Evolutionary conservation across 2,329 filamentous ascomycete genomes (phyloP).

Genomic region (Metarhizium rileyi): DNA sequence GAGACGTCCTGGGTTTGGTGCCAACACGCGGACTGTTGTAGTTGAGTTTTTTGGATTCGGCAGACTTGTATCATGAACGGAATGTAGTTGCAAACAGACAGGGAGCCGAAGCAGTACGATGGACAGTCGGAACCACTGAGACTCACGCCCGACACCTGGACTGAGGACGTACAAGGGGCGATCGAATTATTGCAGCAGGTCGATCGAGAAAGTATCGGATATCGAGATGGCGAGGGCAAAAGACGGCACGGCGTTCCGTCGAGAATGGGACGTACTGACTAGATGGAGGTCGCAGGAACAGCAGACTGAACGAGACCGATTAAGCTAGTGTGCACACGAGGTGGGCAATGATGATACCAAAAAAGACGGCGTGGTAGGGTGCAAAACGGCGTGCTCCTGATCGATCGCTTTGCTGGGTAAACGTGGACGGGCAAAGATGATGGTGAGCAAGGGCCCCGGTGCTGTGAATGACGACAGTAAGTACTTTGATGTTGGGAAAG

Average conservation of each 20-base stretch:
- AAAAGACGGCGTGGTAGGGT: conserved; percentile 4
- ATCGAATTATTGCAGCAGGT: background rate
- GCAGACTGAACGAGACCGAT: conserved; percentile 1
- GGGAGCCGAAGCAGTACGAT: background rate
- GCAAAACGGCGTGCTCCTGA: conserved; percentile 1
- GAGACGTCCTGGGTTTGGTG: too few relatives aligned
- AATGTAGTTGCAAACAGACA: background rate
- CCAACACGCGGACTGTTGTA: background rate
- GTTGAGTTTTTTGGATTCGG: background rate
- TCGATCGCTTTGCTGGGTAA: background rate
- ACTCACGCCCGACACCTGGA: background rate
- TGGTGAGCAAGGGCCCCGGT: background rate
- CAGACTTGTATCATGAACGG: background rate
- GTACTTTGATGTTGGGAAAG: too few relatives aligned
- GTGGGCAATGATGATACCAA: conserved; percentile 7
- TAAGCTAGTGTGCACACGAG: conserved; percentile 1
- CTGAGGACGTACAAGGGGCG: background rate
- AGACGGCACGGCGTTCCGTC: background rate
- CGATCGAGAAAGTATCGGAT: background rate
- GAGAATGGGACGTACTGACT: background rate
- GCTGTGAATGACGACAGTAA: background rate
- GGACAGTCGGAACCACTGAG: background rate
- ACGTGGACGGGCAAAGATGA: background rate
- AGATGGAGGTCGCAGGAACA: background rate
- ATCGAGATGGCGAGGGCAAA: background rate